Base-by-base conservation (phyloP, 2,329 filamentous ascomycete species). In the Teratosphaeriaceae sp. region DNA sequence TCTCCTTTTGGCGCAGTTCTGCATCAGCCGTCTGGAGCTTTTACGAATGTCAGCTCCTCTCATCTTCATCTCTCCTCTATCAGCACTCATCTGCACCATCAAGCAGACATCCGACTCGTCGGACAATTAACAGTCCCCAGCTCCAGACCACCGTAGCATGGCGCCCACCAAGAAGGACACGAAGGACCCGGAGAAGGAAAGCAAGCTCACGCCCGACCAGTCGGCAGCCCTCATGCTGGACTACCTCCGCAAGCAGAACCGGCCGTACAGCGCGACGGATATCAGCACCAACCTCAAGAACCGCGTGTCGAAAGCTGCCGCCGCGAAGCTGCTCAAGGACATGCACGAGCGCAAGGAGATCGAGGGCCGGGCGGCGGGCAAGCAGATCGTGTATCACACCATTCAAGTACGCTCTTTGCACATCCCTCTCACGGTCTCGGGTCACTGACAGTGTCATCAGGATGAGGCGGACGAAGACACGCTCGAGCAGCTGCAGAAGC, bases 381-480 rank as follows among this genome's bases (percentile, higher is more conserved):
- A 81, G 61, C 78, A 81, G 53, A 66, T 71, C 29, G 77, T 82
- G 46, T 82, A 81, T 57, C 78, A 82, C 59, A 67, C 71, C 26
- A 50, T 68, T 5, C 70, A 73, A 58, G 70, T 71, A 55, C 18
- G 45, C 34, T 23, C 6, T 38, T 12, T 23, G 33, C 3, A 4
- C 12, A 19, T n/a, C n/a, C n/a, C n/a, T n/a, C n/a, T n/a, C n/a
- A n/a, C n/a, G n/a, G n/a, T n/a, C n/a, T n/a, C n/a, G n/a, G n/a
- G n/a, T n/a, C 15, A 12, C 24, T 18, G 36, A 24, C 5, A 27
- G 16, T n/a, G n/a, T 9, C 30, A 31, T 29, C 64, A 82, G 69
- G 68, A 76, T 43, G 64, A 73, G 27, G 60, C 67, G 12, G 70
- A 76, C 30, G 66, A 70, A 20, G 60, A 64, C 34, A 68, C 69